A percentile compares a stretch with the other conserved stretches of the same genome.
These are phyloP conservation scores for Cicer chorassanicum DNA, from an alignment of 306 rosid species.

Conservation along the genomic window DNA sequence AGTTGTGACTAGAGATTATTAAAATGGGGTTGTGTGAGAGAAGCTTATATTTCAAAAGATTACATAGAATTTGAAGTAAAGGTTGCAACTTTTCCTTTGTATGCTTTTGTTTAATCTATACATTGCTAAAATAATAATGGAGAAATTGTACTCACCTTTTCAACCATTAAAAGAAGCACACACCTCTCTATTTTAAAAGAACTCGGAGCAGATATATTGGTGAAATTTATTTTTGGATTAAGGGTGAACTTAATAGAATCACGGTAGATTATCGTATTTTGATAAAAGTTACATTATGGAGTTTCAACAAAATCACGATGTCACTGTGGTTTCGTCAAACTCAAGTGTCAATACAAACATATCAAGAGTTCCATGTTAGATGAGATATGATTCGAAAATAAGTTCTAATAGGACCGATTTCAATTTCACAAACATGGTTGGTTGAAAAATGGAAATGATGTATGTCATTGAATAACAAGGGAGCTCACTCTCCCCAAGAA, in stretches of 20 bases:
- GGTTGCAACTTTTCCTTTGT: slow-evolving; percentile 24
- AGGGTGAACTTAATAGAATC: too few species aligned
- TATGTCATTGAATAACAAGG: not conserved
- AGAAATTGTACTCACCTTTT: too few species aligned
- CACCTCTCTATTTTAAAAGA: too few species aligned
- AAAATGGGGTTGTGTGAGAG: not conserved
- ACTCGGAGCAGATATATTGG: not conserved
- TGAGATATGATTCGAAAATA: too few species aligned
- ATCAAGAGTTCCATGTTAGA: too few species aligned
- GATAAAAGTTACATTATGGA: too few species aligned
- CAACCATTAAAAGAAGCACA: too few species aligned
- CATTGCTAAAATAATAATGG: not conserved
- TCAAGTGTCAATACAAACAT: too few species aligned
- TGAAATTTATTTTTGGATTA: too few species aligned
- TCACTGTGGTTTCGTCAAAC: too few species aligned
- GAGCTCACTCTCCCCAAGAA: not conserved
- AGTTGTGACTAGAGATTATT: not conserved
- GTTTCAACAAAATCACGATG: too few species aligned
- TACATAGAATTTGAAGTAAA: not conserved
- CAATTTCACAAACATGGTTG: not conserved
- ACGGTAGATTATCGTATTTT: too few species aligned
- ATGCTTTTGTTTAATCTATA: not conserved
- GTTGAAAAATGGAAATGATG: not conserved
- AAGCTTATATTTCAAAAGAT: not conserved
- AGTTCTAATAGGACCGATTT: not conserved